Conservation (phyloP, 192 early-diverging fungal species). For the Coemansia sp. region DNA sequence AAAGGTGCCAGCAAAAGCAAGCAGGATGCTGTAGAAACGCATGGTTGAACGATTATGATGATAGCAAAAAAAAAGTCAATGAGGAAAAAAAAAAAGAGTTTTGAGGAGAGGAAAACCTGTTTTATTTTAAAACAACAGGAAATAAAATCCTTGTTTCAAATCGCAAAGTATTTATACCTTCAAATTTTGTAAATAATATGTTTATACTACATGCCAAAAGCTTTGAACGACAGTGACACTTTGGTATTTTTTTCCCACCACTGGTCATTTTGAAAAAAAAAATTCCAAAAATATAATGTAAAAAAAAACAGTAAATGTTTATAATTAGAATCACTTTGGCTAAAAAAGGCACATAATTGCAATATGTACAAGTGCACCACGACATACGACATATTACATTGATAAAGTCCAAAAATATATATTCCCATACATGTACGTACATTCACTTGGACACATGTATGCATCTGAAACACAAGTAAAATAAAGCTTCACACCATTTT, state of each 20-base stretch:
- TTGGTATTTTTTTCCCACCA: background rate
- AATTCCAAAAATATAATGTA: background rate
- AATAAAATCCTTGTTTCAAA: background rate
- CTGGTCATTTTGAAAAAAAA: background rate
- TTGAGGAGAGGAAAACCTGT: background rate
- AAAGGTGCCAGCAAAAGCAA: constrained; percentile 3
- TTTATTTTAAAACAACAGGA: background rate
- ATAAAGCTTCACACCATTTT: background rate
- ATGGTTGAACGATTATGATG: background rate
- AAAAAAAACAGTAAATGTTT: background rate
- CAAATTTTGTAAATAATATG: background rate
- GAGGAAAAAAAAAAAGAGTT: background rate
- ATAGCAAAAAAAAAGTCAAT: background rate
- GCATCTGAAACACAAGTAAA: background rate
- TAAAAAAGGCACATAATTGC: background rate
- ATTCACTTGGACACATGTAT: too few relatives aligned
- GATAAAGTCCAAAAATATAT: background rate
- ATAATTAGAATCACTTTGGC: background rate
- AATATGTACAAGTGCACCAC: background rate
- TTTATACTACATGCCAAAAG: too few relatives aligned
- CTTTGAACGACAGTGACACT: too few relatives aligned
- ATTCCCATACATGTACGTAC: background rate
- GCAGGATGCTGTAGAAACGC: background rate
- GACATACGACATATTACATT: background rate
- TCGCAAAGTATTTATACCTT: background rate